Evolutionary conservation across 108 stramenopile genomes (phyloP).

Genomic region (Cyclotella sp.): DNA sequence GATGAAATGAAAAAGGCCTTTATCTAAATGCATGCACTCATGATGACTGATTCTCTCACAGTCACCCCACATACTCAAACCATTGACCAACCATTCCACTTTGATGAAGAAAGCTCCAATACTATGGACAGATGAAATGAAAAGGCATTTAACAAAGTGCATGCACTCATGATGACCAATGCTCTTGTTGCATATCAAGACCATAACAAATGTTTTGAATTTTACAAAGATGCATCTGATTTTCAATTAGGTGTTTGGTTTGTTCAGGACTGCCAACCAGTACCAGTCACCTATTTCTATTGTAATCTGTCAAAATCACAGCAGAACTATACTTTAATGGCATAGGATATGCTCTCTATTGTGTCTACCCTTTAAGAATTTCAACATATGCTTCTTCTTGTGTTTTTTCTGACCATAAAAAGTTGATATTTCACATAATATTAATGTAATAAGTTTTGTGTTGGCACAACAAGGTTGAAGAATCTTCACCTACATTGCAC

Average conservation of each 20-base stretch:
- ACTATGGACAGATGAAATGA: too few species aligned
- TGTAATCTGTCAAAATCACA: slow-evolving; percentile 21
- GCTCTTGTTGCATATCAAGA: slow-evolving; percentile 44
- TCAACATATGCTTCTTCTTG: too few species aligned
- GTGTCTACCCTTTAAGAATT: too few species aligned
- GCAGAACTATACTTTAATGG: slow-evolving; percentile 28
- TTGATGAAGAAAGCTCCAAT: too few species aligned
- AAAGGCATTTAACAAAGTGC: slow-evolving; percentile 40
- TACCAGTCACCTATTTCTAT: slow-evolving; percentile 30
- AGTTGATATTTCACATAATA: slow-evolving; percentile 30
- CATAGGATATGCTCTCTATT: slow-evolving; percentile 26
- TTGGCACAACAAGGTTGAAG: too few species aligned
- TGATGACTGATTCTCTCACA: too few species aligned
- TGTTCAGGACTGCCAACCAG: slow-evolving; percentile 2
- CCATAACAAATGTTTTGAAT: slow-evolving; percentile 41
- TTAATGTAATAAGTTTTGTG: slow-evolving; percentile 49
- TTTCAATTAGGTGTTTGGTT: slow-evolving; percentile 23
- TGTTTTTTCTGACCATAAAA: slow-evolving; percentile 46
- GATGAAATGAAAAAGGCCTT: slow-evolving; percentile 23
- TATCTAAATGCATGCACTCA: too few species aligned
- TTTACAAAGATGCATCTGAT: slow-evolving; percentile 52
- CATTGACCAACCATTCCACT: too few species aligned
- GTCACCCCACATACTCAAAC: too few species aligned
- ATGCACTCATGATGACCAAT: slow-evolving; percentile 22
- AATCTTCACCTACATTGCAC: too few species aligned